These are phyloP conservation scores for Penicillium alfredii DNA, from an alignment of 495 filamentous ascomycete species.

Conservation along the genomic window DNA sequence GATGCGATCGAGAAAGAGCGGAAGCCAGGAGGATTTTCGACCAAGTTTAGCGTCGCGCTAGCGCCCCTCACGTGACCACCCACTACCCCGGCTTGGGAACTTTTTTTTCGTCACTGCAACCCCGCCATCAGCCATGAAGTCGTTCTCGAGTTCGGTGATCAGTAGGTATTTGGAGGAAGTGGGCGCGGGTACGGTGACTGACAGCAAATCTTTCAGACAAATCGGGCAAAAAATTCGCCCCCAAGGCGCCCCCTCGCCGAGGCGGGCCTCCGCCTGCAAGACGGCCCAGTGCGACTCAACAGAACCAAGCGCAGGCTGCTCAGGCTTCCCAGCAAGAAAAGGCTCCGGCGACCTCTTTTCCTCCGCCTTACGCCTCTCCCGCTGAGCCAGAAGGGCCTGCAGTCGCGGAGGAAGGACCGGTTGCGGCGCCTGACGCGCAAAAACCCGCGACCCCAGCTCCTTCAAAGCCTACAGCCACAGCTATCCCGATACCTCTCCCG, in stretches of 20 bases:
- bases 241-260: conserved; percentile 46
- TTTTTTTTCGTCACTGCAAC: conserved; percentile 12
- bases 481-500: conserved; percentile 27
- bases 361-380: conserved; percentile 15
- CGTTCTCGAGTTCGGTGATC: conserved; percentile 53
- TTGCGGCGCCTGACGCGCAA: conserved; percentile 6
- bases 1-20: conserved; percentile 25
- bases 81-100: conserved; percentile 12
- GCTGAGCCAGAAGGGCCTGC: conserved; percentile 15
- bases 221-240: conserved; percentile 51
- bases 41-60: conserved; percentile 27
- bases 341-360: conserved; percentile 18
- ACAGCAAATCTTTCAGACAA: conserved; percentile 35
- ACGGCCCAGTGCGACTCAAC: conserved; percentile 35
- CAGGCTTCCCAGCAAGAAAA: conserved; percentile 25
- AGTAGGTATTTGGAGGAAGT: conserved; percentile 39
- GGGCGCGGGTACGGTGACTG: conserved; percentile 1
- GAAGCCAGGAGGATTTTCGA: conserved; percentile 42
- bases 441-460: conserved; percentile 12
- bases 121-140: conserved; percentile 37
- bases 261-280: conserved; percentile 30
- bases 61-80: conserved; percentile 35
- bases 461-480: conserved; percentile 11
- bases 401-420: conserved; percentile 9
- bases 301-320: conserved; percentile 29